A percentile compares a stretch with the other conserved stretches of the same genome.
Evolutionary conservation across 208 protist genomes (phyloP).

Genomic region (Leptomonas seymouri): DNA sequence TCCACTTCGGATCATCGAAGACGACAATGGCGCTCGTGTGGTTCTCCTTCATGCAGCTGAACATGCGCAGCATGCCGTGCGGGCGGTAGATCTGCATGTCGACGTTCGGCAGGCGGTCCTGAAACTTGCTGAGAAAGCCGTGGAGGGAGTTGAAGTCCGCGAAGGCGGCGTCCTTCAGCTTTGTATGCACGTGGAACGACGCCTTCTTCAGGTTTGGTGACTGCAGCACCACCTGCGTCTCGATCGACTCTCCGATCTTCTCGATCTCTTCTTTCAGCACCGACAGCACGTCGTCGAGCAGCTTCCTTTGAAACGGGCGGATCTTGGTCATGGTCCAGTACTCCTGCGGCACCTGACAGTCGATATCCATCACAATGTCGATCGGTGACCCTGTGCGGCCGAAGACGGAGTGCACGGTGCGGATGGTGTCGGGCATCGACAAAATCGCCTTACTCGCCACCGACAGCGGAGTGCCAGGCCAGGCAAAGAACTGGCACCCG

Average conservation of each 20-base stretch:
- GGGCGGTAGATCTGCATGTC: constrained; percentile 87
- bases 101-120: constrained; percentile 69
- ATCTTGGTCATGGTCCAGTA: constrained; percentile 83
- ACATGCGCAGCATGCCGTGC: constrained; percentile 90
- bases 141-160: constrained; percentile 82
- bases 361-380: constrained; percentile 86
- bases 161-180: constrained; percentile 85
- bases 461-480: constrained; percentile 74
- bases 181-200: constrained; percentile 88
- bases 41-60: constrained; percentile 90
- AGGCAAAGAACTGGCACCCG: constrained; percentile 90
- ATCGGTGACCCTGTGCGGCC: constrained; percentile 70
- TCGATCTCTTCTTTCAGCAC: constrained; percentile 70
- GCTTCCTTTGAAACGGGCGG: constrained; percentile 72
- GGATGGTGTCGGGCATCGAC: constrained; percentile 86
- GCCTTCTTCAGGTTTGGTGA: constrained; percentile 91
- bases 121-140: constrained; percentile 76
- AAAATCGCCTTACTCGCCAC: constrained; percentile 75
- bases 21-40: constrained; percentile 85
- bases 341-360: constrained; percentile 85
- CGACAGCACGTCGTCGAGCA: constrained; percentile 63
- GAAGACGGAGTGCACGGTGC: constrained; percentile 88
- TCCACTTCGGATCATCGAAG: constrained; percentile 72
- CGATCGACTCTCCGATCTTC: constrained; percentile 76
- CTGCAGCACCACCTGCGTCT: constrained; percentile 84